Evolutionary conservation across 805 yeast species (phyloP).

Genomic region (Scheffersomyces amazonensis): DNA sequence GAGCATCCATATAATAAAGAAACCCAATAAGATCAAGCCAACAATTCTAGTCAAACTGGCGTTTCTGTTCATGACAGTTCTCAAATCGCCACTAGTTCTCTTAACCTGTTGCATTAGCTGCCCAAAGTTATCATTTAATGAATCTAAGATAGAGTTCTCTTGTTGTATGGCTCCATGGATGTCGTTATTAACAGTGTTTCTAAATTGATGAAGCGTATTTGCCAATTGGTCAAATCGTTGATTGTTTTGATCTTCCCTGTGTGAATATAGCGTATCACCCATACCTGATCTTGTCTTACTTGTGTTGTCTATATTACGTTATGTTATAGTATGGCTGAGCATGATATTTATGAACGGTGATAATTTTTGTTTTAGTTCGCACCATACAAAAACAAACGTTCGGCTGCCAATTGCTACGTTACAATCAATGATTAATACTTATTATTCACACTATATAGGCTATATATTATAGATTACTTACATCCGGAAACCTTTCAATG

Average conservation of each 20-base stretch:
- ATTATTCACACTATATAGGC: too few species aligned
- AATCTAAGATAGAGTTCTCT: conserved; percentile 36
- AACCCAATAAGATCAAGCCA: conserved; percentile 28
- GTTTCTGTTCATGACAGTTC: conserved; percentile 39
- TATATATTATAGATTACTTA: conserved; percentile 18
- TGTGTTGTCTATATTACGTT: too few species aligned
- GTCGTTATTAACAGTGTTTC: conserved; percentile 40
- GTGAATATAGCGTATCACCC: conserved; percentile 33
- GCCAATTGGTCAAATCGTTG: conserved; percentile 43
- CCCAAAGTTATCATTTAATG: conserved; percentile 37
- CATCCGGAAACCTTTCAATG: conserved; percentile 24
- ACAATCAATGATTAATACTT: too few species aligned
- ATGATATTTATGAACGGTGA: too few species aligned
- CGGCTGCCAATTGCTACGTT: too few species aligned
- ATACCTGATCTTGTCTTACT: too few species aligned
- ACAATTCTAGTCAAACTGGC: conserved; percentile 39
- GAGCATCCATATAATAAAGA: conserved; percentile 38
- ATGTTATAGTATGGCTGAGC: too few species aligned
- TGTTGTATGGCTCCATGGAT: conserved; percentile 40
- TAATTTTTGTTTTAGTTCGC: too few species aligned
- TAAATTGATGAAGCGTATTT: conserved; percentile 38
- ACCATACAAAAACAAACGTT: too few species aligned
- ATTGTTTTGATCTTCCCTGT: conserved; percentile 41
- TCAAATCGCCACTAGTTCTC: conserved; percentile 38
- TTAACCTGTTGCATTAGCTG: conserved; percentile 36